A percentile compares a stretch with the other conserved stretches of the same genome.
Conservation (phyloP, 2,329 filamentous ascomycete genomes). For the Hypocreales sp. region DNA sequence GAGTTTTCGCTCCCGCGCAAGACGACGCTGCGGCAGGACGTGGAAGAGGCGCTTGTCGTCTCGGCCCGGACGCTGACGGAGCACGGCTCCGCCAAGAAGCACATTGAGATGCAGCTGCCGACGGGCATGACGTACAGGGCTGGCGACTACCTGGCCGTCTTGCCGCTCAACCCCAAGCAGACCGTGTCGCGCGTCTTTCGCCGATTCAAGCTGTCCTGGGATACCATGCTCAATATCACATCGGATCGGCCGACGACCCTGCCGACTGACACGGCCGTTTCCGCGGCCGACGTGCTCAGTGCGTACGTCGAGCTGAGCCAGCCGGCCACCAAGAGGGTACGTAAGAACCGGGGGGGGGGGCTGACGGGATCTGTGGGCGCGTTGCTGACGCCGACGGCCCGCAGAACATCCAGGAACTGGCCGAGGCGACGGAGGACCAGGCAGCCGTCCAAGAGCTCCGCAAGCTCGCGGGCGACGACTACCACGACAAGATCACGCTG, state of each 20-base stretch:
- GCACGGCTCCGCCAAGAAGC: constrained; percentile 40
- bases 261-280: constrained; percentile 39
- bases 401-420: constrained; percentile 24
- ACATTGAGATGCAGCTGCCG: constrained; percentile 54
- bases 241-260: constrained; percentile 35
- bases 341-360: background rate
- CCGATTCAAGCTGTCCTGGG: constrained; percentile 52
- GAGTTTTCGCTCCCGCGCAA: constrained; percentile 37
- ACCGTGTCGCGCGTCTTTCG: constrained; percentile 48
- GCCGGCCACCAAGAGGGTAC: constrained; percentile 53
- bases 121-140: constrained; percentile 49
- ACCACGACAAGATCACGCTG: constrained; percentile 29
- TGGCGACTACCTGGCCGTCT: constrained; percentile 62
- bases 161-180: constrained; percentile 52
- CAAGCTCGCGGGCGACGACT: constrained; percentile 29
- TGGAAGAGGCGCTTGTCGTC: constrained; percentile 44
- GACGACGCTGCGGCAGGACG: constrained; percentile 44
- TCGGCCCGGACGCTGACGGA: constrained; percentile 34
- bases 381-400: no score
- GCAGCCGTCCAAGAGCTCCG: constrained; percentile 25
- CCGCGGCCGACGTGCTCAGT: constrained; percentile 47
- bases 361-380: no score
- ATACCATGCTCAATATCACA: constrained; percentile 47
- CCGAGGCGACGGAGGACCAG: constrained; percentile 32
- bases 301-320: constrained; percentile 61